Evolutionary conservation across 2,329 filamentous ascomycete species (phyloP).

Genomic region (Lomentospora prolificans): DNA sequence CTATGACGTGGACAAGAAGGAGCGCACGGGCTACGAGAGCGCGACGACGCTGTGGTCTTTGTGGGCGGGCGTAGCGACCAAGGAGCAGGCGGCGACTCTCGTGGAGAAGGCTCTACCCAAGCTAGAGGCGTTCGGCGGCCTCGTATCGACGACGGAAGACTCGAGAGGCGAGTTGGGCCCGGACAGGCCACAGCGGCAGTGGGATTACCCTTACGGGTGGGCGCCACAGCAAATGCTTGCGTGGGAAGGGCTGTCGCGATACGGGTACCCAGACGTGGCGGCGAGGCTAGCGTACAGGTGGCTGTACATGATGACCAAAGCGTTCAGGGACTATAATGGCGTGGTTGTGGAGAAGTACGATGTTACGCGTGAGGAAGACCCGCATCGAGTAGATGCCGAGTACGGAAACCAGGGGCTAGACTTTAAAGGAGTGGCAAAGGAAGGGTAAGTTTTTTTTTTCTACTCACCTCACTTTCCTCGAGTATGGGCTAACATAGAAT

Average conservation of each 20-base stretch:
- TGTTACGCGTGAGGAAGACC: conserved; percentile 80
- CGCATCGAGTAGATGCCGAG: conserved; percentile 90
- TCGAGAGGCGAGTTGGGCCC: conserved; percentile 73
- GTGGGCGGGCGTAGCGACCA: conserved; percentile 84
- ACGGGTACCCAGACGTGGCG: conserved; percentile 84
- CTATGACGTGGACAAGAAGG: conserved; percentile 76
- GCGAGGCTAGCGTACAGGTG: conserved; percentile 89
- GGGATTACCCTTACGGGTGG: conserved; percentile 98
- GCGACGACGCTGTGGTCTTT: conserved; percentile 96
- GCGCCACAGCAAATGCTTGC: conserved; percentile 97
- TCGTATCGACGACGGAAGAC: conserved; percentile 82
- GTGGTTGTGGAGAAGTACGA: conserved; percentile 99
- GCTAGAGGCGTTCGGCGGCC: conserved; percentile 79
- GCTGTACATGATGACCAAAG: conserved; percentile 97
- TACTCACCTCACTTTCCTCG: background rate
- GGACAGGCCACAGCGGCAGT: conserved; percentile 86
- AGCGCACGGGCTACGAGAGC: conserved; percentile 77
- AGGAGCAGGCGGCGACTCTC: conserved; percentile 75
- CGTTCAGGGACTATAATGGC: conserved; percentile 96
- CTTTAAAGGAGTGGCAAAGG: conserved; percentile 90
- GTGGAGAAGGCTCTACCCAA: conserved; percentile 73
- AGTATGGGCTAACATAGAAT: background rate
- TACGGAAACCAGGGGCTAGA: conserved; percentile 95
- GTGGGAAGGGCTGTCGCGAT: conserved; percentile 85
- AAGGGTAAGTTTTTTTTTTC: conserved; percentile 55